Evolutionary conservation across 768 basidiomycete species (phyloP).

Genomic region (Trametes gibbosa): DNA sequence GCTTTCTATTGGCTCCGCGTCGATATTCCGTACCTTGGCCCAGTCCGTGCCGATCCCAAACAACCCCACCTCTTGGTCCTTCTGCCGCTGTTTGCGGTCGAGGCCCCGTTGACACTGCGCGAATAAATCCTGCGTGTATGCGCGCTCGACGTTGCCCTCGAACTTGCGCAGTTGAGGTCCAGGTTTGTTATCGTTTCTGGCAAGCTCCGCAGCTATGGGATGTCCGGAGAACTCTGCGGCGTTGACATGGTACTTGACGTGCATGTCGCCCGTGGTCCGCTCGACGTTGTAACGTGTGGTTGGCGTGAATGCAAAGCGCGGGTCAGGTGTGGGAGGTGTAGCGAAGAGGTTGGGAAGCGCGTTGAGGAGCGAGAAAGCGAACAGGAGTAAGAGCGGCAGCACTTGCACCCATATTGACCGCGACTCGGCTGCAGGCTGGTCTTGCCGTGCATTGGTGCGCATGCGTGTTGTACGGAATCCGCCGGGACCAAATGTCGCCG

Average conservation of each 20-base stretch:
- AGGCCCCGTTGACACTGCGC: slow-evolving; percentile 67
- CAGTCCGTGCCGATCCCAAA: slow-evolving; percentile 93
- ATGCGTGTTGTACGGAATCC: slow-evolving; percentile 74
- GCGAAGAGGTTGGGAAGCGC: slow-evolving; percentile 75
- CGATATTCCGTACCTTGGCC: slow-evolving; percentile 79
- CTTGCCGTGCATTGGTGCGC: slow-evolving; percentile 38
- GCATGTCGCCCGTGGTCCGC: slow-evolving; percentile 66
- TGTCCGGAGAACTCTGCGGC: slow-evolving; percentile 71
- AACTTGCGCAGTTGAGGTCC: slow-evolving; percentile 53
- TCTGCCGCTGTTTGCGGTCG: slow-evolving; percentile 64
- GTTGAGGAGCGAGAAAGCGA: slow-evolving; percentile 80
- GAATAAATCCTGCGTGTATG: slow-evolving; percentile 70
- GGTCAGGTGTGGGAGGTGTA: slow-evolving; percentile 70
- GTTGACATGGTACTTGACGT: slow-evolving; percentile 85
- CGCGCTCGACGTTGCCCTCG: slow-evolving; percentile 73
- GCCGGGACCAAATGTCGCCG: slow-evolving; percentile 75
- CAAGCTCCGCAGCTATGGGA: slow-evolving; percentile 73
- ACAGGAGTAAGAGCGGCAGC: slow-evolving; percentile 79
- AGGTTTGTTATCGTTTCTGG: slow-evolving; percentile 34
- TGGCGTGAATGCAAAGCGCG: slow-evolving; percentile 67
- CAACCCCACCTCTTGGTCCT: slow-evolving; percentile 77
- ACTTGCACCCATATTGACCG: slow-evolving; percentile 73
- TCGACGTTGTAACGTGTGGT: slow-evolving; percentile 64
- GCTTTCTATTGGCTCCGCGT: slow-evolving; percentile 64
- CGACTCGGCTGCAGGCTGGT: slow-evolving; percentile 41